Evolutionary conservation across 2,329 filamentous ascomycete species (phyloP), one percentile per base, ranked within the genome.

Genomic region (Colletotrichum ledebouriae): DNA sequence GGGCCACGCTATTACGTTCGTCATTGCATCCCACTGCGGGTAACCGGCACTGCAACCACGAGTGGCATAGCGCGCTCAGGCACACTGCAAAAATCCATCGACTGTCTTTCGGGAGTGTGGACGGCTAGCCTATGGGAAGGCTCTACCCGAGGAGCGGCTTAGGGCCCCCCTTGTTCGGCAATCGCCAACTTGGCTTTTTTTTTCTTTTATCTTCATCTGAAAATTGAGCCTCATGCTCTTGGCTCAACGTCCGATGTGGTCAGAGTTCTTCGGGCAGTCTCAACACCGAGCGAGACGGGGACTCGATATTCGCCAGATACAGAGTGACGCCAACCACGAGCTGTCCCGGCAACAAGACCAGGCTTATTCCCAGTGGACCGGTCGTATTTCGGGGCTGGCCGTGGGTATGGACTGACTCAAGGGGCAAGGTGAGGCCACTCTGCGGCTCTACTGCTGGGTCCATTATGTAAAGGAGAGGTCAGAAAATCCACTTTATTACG

Each of bases 401-500:
- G 47, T 65, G 39, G 65, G 22, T 57, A 67, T 59, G 65, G 55
- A 68, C 65, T 59, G 65, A 68, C 60, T 68, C 65, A 65, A 68
- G 65, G 55, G 37, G 22, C 12, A 49, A 55, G 60, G 61, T 68
- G 55, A 68, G 65, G 65, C 65, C 65, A 68, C 65, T 50, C 47
- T 65, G 46, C 65, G 65, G 65, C 61, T 68, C 60, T 65, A 47
- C 61, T 41, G 17, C 65, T 68, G 65, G 65, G 65, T 44, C 47
- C 44, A 41, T 68, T 68, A 68, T 46, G 65, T 68, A 68, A 68
- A 55, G 37, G 15, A 33, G 49, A 59, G 60, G 61, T 68, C 65
- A 68, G 37, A 22, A 68, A 65, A 68, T 68, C 65, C 65, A 68
- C 65, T 57, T 11, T 68, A 68, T 68, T 68, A 68, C 65, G 61